Evolutionary conservation across 192 early-diverging fungal genomes (phyloP), one percentile per base, ranked within the genome.

Genomic region (Funneliformis geosporum): DNA sequence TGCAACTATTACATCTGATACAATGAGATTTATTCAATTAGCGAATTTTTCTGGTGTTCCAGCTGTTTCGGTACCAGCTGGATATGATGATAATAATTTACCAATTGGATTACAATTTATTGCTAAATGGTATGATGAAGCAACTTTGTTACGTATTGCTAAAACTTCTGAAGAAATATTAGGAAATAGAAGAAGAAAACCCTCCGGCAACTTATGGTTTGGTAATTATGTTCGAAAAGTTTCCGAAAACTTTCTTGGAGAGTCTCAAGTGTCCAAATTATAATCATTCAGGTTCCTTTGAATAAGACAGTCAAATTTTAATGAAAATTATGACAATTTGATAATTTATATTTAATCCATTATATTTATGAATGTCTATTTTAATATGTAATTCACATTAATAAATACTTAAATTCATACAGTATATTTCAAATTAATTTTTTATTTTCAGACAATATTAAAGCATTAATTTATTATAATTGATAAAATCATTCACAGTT

Each of bases 61-160:
- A 12, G 91, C 86, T 10, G 84, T 92, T 23, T 83, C 83, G 11
- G 87, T 89, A 18, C 92, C 92, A 14, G 85, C 87, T 40, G 93
- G 93, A 0, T 91, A 87, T 60, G 74, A 85, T 27, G 73, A 84
- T 2, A 80, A 83, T 16, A 87, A 86, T 5, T 73, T 93, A 14
- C 93, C 93, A 9, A 84, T 93, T 61, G 91, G 89, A 40, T 75
- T 92, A 68, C 93, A 94, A 73, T 89, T 94, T 70, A 89, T 90
- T 84, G 84, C 86, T 7, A 84, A 87, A 67, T 94, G 93, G 93
- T 92, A 87, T 85, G 84, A 92, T 73, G 92, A 94, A 80, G 89
- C 84, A 59, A 46, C 86, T 21, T 81, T 93, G 6, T 83, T 92
- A 27, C 82, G 91, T 23, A 80, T 93, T 59, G 92, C 90, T 3